Base-by-base conservation (phyloP, 2,329 filamentous ascomycete species). In the Cryphonectria nitschkei region DNA sequence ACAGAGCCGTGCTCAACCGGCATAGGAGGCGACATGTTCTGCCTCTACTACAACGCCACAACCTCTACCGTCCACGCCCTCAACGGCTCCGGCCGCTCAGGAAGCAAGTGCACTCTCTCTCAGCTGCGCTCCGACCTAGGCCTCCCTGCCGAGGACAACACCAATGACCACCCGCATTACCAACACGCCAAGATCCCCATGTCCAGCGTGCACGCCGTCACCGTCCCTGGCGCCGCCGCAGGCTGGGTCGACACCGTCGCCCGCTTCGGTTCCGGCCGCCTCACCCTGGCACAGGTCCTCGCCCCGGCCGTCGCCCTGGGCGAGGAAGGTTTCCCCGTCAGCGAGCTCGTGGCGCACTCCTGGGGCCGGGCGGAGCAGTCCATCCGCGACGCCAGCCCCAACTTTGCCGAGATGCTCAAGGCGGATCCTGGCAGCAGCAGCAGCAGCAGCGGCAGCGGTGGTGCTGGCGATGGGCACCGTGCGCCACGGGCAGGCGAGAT, bases 1-100 rank as follows among this genome's bases (percentile, higher is more conserved):
- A 97, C 95, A 0, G 96, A 99, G 79, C 96, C 96, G 9, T 90
- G 90, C 71, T 96, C 93, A 7, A 98, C 96, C 0, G 96, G 96
- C 56, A 98, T 99, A 72, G 96, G 96, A 70, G 96, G 96, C 73
- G 96, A 99, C 82, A 94, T 97, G 90, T 99, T 98, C 83, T 95
- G 95, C 80, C 88, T 98, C 50, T 98, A 89, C 85, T 98, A 95
- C 84, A 89, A 97, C 78, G 93, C 94, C 58, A 88, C 91, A 75
- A 93, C 91, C 0, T 92, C 92, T 78, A 92, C 92, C 74, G 91
- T 98, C 11, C 91, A 90, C 68, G 93, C 94, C 13, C 84, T 98
- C 80, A 99, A 99, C 80, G 96, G 95, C 29, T 98, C 95, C 1
- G 96, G 96, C n/a, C 90, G 96, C 39, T 89, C 94, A 3, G 90